Percentiles rank a stretch among this genome's conserved stretches.
These are phyloP conservation scores for Wickerhamomyces sp. DNA, from an alignment of 1,139 yeast species.

Conservation along the genomic window DNA sequence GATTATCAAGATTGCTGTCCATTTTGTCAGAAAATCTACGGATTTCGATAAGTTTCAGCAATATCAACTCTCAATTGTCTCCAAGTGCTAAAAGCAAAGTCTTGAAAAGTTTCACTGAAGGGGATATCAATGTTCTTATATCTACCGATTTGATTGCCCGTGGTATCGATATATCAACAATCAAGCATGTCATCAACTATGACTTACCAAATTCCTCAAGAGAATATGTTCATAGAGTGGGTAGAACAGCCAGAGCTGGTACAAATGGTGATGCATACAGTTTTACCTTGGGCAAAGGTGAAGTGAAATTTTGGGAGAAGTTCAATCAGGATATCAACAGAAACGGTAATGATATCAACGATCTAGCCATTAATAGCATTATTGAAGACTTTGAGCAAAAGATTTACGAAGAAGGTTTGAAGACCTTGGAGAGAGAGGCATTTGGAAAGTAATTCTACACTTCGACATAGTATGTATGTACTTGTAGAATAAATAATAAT, in stretches of 20 bases:
- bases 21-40: conserved; percentile 34
- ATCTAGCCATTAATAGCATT: conserved; percentile 13
- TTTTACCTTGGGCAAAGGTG: conserved; percentile 70
- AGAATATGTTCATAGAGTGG: conserved; percentile 93
- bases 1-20: conserved; percentile 59
- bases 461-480: not conserved
- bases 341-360: conserved; percentile 14
- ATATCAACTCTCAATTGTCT: conserved; percentile 34
- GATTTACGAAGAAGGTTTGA: conserved; percentile 39
- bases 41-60: conserved; percentile 21
- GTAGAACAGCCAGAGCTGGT: conserved; percentile 94
- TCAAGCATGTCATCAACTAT: conserved; percentile 78
- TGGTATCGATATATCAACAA: conserved; percentile 77
- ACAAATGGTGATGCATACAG: conserved; percentile 69
- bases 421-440: conserved; percentile 39
- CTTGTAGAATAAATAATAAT: conserved; percentile 1
- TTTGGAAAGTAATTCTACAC: conserved; percentile 6
- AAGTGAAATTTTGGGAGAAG: conserved; percentile 56
- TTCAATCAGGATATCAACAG: conserved; percentile 37
- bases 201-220: conserved; percentile 86
- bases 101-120: conserved; percentile 51
- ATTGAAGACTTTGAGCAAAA: conserved; percentile 15
- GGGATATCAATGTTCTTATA: conserved; percentile 51
- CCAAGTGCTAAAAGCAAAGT: conserved; percentile 40
- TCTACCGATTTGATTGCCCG: conserved; percentile 94